Percentiles rank a stretch among this genome's conserved stretches.
These are phyloP conservation scores for Phytophthora tentaculata DNA, from an alignment of 352 stramenopile genomes.

Conservation along the genomic window DNA sequence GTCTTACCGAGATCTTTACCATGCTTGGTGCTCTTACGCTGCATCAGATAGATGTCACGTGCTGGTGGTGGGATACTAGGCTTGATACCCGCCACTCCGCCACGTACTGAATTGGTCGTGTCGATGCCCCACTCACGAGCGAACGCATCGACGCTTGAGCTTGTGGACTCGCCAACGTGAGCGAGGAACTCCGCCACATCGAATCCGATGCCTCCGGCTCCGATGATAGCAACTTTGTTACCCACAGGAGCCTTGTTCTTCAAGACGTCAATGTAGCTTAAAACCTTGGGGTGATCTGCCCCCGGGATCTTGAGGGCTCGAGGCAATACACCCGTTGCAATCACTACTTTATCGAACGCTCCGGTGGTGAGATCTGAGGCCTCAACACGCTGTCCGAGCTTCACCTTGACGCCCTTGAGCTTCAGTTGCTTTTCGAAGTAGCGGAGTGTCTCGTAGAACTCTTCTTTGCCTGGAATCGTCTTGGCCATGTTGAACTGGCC, in stretches of 20 bases:
- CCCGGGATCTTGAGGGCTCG: slow-evolving; percentile 90
- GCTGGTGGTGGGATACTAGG: slow-evolving; percentile 43
- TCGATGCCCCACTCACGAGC: slow-evolving; percentile 96
- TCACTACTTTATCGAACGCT: slow-evolving; percentile 93
- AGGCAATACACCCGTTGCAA: slow-evolving; percentile 95
- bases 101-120: slow-evolving; percentile 75
- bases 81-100: slow-evolving; percentile 78
- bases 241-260: slow-evolving; percentile 89
- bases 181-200: slow-evolving; percentile 97
- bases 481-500: slow-evolving; percentile 99
- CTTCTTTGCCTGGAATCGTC: slow-evolving; percentile 96
- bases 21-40: slow-evolving; percentile 95
- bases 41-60: slow-evolving; percentile 94
- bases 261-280: slow-evolving; percentile 97
- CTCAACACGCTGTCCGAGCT: slow-evolving; percentile 61
- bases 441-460: slow-evolving; percentile 97
- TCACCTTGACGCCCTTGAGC: slow-evolving; percentile 84
- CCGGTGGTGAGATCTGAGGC: slow-evolving; percentile 55
- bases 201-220: slow-evolving; percentile 98
- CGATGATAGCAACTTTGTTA: slow-evolving; percentile 95
- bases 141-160: slow-evolving; percentile 85
- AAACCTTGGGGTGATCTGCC: slow-evolving; percentile 87
- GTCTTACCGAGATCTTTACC: slow-evolving; percentile 94
- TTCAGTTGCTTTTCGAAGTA: slow-evolving; percentile 94
- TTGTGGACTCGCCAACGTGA: slow-evolving; percentile 75